Percentiles rank a stretch among this genome's conserved stretches.
Conservation (phyloP, 1,139 yeast species). For the Pichia kudriavzevii region DNA sequence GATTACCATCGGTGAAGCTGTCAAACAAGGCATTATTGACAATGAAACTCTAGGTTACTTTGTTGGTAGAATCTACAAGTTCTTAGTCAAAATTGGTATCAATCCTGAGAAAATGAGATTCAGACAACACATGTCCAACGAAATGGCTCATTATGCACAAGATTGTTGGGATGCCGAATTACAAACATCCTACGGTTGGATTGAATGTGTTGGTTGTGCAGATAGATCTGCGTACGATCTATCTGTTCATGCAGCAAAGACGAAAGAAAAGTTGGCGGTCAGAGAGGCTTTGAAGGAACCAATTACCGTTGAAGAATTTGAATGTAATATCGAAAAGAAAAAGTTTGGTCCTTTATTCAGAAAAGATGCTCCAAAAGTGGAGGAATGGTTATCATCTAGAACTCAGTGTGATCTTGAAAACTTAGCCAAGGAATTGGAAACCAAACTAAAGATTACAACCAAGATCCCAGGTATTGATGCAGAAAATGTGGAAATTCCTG, state of each 20-base stretch:
- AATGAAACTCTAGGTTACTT: constrained; percentile 97
- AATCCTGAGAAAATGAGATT: constrained; percentile 78
- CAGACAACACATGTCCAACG: constrained; percentile 97
- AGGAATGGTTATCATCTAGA: constrained; percentile 66
- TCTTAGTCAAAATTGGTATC: constrained; percentile 84
- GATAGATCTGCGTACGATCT: constrained; percentile 98
- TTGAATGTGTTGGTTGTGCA: constrained; percentile 99
- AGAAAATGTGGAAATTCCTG: constrained; percentile 50
- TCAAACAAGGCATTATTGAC: constrained; percentile 77
- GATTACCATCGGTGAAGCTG: constrained; percentile 84
- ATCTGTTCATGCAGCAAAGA: constrained; percentile 89
- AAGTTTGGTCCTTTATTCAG: constrained; percentile 96
- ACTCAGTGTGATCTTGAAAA: constrained; percentile 82
- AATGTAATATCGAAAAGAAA: constrained; percentile 84
- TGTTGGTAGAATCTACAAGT: constrained; percentile 82
- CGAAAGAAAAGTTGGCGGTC: constrained; percentile 90
- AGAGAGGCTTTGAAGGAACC: constrained; percentile 87
- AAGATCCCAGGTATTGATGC: constrained; percentile 29
- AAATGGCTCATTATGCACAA: constrained; percentile 99
- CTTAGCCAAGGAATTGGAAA: constrained; percentile 59
- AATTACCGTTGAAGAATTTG: constrained; percentile 69
- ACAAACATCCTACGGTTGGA: constrained; percentile 95
- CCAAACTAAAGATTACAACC: constrained; percentile 57
- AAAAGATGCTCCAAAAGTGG: constrained; percentile 91
- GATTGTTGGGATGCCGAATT: constrained; percentile 99